These are phyloP conservation scores for Lasiodiplodia gonubiensis DNA, from an alignment of 2,329 filamentous ascomycete species.

Conservation along the genomic window DNA sequence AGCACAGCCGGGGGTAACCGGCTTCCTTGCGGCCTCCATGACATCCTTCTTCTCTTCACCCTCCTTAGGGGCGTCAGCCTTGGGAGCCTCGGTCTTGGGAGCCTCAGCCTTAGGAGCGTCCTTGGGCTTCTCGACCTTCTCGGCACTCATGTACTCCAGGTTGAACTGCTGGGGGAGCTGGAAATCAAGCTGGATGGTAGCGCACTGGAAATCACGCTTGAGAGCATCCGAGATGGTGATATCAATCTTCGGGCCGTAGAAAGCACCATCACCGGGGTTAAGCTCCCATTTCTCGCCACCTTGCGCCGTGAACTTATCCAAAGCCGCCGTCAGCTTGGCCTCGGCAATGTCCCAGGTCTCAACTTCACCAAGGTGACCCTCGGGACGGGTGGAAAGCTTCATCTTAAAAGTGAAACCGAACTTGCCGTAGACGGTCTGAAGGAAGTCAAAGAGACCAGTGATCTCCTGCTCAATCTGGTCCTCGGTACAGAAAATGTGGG, in stretches of 20 bases:
- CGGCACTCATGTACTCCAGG: constrained; percentile 79
- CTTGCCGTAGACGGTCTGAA: constrained; percentile 78
- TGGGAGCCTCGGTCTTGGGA: constrained; percentile 2
- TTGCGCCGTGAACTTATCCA: constrained; percentile 64
- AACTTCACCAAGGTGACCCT: constrained; percentile 86
- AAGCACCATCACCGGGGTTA: constrained; percentile 94
- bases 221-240: constrained; percentile 91
- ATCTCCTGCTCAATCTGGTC: constrained; percentile 81
- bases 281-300: constrained; percentile 79
- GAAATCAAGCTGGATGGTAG: constrained; percentile 94
- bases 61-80: constrained; percentile 23
- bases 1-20: constrained; percentile 71
- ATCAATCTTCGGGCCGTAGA: constrained; percentile 98
- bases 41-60: constrained; percentile 39
- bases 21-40: constrained; percentile 50
- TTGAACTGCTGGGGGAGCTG: constrained; percentile 85
- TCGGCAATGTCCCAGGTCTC: constrained; percentile 92
- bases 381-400: constrained; percentile 88
- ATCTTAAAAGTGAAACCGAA: constrained; percentile 92
- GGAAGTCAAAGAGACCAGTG: constrained; percentile 83
- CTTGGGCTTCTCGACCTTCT: constrained; percentile 64
- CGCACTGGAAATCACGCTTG: constrained; percentile 83
- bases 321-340: constrained; percentile 74
- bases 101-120: constrained; percentile 35
- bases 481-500: constrained; percentile 87